A percentile compares a stretch with the other conserved stretches of the same genome.
phyloP scores from a whole-genome alignment of 1,139 yeast species.

The Lodderomyces metapsilosis region DNA sequence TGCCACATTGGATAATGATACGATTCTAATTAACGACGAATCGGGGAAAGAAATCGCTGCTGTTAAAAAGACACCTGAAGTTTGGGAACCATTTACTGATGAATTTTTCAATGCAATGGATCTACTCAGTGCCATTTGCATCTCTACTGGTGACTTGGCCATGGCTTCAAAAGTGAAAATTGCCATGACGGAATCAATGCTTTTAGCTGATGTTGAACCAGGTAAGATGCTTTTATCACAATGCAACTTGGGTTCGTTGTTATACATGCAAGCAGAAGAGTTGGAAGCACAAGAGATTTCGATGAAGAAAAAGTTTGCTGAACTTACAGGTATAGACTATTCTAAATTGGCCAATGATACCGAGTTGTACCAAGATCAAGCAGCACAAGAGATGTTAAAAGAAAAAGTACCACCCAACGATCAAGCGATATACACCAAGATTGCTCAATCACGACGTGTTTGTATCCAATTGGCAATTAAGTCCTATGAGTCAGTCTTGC shows the following conservation, averaged over 20 bases:
- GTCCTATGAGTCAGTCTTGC: constrained; percentile 53
- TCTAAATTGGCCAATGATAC: constrained; percentile 17
- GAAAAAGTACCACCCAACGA: constrained; percentile 14
- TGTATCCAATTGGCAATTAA: constrained; percentile 45
- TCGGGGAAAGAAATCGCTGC: constrained; percentile 19
- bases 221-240: constrained; percentile 64
- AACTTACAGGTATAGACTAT: constrained; percentile 24
- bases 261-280: constrained; percentile 70
- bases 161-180: constrained; percentile 64
- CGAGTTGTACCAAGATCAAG: constrained; percentile 5
- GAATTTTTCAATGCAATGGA: constrained; percentile 77
- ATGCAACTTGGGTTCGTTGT: constrained; percentile 70
- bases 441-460: constrained; percentile 29
- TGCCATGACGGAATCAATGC: constrained; percentile 72
- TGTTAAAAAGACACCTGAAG: constrained; percentile 38
- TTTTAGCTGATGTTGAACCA: constrained; percentile 65
- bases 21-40: constrained; percentile 18
- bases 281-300: constrained; percentile 51
- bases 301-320: constrained; percentile 24
- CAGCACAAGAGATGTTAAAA: constrained; percentile 6
- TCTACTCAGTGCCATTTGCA: constrained; percentile 62
- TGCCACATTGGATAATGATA: constrained; percentile 18
- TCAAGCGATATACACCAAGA: constrained; percentile 13
- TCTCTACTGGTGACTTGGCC: constrained; percentile 64
- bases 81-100: constrained; percentile 72